Evolutionary conservation across 2,329 filamentous ascomycete species (phyloP).

Genomic region (Colletotrichum sp.): DNA sequence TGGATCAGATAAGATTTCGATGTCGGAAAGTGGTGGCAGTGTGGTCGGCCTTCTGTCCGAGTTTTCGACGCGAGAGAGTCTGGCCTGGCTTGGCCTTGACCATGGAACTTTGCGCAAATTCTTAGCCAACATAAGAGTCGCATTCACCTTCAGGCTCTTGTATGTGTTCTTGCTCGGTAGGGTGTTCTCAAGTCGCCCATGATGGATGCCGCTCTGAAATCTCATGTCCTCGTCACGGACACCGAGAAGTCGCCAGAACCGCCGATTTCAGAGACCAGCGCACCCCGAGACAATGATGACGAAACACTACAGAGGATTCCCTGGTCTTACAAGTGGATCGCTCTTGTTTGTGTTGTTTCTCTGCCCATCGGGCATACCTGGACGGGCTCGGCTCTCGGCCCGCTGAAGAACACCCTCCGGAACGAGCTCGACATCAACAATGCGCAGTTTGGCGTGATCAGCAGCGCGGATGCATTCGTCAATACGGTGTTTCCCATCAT

Average conservation of each 20-base stretch:
- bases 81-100: not conserved
- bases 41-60: not conserved
- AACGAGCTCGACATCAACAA: slow-evolving; percentile 27
- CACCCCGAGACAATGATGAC: not conserved
- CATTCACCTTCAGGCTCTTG: not conserved
- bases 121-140: not conserved
- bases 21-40: not conserved
- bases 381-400: slow-evolving; percentile 24
- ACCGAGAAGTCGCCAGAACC: not conserved
- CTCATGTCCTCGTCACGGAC: not conserved
- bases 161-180: not conserved
- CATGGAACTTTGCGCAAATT: not conserved
- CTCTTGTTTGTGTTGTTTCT: slow-evolving; percentile 24
- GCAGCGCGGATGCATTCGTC: slow-evolving; percentile 28
- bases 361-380: slow-evolving; percentile 27
- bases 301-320: slow-evolving; percentile 11
- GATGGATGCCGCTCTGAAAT: not conserved
- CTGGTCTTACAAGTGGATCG: slow-evolving; percentile 28
- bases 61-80: not conserved
- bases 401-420: slow-evolving; percentile 28
- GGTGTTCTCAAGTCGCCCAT: not conserved
- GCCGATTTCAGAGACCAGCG: not conserved
- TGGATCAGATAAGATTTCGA: not conserved
- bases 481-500: slow-evolving; percentile 29
- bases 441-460: slow-evolving; percentile 29